Conservation (phyloP, 1,284 basidiomycete species). For the Malassezia restricta region DNA sequence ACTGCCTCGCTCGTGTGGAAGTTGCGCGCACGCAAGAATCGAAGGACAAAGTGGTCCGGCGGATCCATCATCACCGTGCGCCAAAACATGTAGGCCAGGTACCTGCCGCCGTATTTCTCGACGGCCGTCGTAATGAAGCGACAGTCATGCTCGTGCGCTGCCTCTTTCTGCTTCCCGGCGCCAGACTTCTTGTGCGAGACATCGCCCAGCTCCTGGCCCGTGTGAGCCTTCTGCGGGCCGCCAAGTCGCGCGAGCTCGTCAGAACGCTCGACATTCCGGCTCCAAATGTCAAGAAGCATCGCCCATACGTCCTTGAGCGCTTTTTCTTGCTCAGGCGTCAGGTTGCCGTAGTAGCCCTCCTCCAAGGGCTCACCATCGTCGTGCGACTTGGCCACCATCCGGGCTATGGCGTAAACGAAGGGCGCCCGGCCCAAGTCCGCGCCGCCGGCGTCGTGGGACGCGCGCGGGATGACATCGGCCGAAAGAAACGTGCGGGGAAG, state of each 20-base stretch:
- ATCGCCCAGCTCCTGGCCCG: constrained; percentile 12
- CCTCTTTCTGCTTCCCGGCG: constrained; percentile 38
- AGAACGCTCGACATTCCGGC: constrained; percentile 36
- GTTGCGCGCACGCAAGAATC: constrained; percentile 46
- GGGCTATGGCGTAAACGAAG: too few relatives aligned
- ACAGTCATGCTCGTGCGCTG: constrained; percentile 33
- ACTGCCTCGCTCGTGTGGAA: constrained; percentile 45
- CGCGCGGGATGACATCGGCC: too few relatives aligned
- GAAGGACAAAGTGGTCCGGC: constrained; percentile 40
- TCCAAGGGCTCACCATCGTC: constrained; percentile 34
- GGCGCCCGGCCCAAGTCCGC: too few relatives aligned
- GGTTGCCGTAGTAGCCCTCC: constrained; percentile 30
- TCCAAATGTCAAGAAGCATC: constrained; percentile 33
- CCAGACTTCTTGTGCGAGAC: constrained; percentile 21
- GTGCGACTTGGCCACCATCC: constrained; percentile 29
- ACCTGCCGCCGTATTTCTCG: constrained; percentile 41
- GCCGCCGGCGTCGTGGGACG: too few relatives aligned
- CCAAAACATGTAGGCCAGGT: constrained; percentile 32
- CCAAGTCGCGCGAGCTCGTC: constrained; percentile 27
- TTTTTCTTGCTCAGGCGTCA: constrained; percentile 28
- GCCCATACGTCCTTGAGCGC: constrained; percentile 32
- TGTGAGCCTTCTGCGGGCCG: constrained; percentile 19
- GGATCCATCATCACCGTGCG: constrained; percentile 33
- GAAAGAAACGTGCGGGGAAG: too few relatives aligned
- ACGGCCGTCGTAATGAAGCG: constrained; percentile 37